Evolutionary conservation across 805 yeast genomes (phyloP), one percentile per base, ranked within the genome.

Genomic region (Yamadazyma philogaea): DNA sequence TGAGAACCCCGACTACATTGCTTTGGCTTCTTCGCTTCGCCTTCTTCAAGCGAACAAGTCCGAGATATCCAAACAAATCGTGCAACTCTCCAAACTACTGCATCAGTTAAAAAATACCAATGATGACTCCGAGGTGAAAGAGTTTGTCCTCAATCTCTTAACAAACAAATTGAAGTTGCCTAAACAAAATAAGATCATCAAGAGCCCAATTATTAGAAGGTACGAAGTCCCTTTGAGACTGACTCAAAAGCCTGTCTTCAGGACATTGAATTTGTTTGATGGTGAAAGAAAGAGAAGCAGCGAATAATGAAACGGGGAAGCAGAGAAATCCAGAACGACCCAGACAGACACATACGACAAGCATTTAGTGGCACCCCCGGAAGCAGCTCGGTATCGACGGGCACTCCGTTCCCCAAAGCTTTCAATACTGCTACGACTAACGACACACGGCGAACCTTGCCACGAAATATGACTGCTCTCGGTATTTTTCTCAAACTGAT

Each of bases 111-210:
- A 44, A 8, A 33, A 43, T 7, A 24, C 42, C n/a, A 34, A 39
- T 8, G 34, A 42, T 34, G 33, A 50, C 18, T 56, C 55, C 19
- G 62, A 60, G 32, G 40, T 67, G 39, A 53, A 64, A 7, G 56
- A 51, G 33, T 67, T 69, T 46, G 61, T 62, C 40, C 46, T 64
- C 44, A 63, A 61, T 40, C 57, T 69, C 45, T 51, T 66, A 33
- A 58, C 56, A 40, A 61, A 64, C 44, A 59, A 64, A 35, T 40
- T 63, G 28, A 45, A 54, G 32, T 60, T 69, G 49, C 73, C 75
- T 4, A 53, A 54, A 30, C 72, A 62, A 40, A 55, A 55, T 36
- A 55, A 54, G 43, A 56, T 66, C 17, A 47, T 65, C 18, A 58
- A 56, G 34, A 60, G 66, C 20, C 74, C 75, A 3, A 36, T 48